A percentile compares a stretch with the other conserved stretches of the same genome.
These are phyloP conservation scores for Medicago ruthenica DNA, from an alignment of 306 rosid genomes.

Conservation along the genomic window DNA sequence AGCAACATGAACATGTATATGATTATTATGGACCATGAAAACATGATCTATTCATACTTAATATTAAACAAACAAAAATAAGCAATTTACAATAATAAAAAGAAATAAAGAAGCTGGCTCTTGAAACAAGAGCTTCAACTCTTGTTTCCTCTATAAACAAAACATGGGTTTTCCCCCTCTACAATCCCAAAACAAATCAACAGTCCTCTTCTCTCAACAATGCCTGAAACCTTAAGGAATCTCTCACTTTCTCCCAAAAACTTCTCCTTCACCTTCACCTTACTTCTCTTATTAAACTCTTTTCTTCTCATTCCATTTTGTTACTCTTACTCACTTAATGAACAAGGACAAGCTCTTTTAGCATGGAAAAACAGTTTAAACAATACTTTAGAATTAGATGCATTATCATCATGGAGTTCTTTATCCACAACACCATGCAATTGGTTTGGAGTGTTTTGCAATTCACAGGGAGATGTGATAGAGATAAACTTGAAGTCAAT, in stretches of 20 bases:
- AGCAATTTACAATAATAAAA: conserved; percentile 55
- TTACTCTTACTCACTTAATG: conserved; percentile 77
- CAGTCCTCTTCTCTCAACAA: conserved; percentile 71
- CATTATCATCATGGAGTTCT: conserved; percentile 73
- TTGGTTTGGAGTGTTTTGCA: conserved; percentile 83
- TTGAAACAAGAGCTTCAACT: conserved; percentile 73
- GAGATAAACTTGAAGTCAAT: conserved; percentile 63
- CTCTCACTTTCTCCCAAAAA: conserved; percentile 64
- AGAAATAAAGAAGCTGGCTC: conserved; percentile 60
- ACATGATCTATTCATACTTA: conserved; percentile 51
- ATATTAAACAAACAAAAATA: conserved; percentile 44
- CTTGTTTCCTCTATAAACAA: conserved; percentile 89
- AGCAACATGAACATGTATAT: conserved; percentile 44
- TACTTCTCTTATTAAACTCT: conserved; percentile 59
- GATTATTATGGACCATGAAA: conserved; percentile 42
- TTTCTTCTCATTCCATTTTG: conserved; percentile 59
- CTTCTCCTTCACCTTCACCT: conserved; percentile 65
- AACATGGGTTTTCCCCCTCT: conserved; percentile 91
- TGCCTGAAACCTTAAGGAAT: conserved; percentile 86
- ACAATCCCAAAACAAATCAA: conserved; percentile 89
- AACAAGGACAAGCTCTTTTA: conserved; percentile 81
- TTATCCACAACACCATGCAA: conserved; percentile 67
- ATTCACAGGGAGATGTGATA: conserved; percentile 59
- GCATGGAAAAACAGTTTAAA: conserved; percentile 81
- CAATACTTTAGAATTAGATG: conserved; percentile 47